phyloP scores from a whole-genome alignment of 768 basidiomycete species.

The Collybiopsis confluens region DNA sequence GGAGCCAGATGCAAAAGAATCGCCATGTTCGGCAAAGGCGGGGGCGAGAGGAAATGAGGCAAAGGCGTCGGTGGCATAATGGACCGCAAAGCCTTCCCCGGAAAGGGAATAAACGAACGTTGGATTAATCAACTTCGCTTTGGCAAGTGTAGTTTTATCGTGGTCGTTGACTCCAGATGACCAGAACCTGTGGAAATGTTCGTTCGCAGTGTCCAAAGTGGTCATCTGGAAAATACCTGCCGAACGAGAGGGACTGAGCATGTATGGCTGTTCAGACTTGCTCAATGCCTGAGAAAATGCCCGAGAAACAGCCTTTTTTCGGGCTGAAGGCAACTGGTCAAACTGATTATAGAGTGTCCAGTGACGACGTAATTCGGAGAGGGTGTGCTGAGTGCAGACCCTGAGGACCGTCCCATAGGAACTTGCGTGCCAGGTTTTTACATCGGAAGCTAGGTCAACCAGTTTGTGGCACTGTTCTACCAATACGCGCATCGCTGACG shows the following conservation, averaged over 20 bases:
- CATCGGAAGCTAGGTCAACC: conserved; percentile 14
- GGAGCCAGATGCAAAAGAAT: conserved; percentile 1
- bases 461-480: conserved; percentile 26
- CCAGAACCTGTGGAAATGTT: conserved; percentile 24
- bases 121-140: conserved; percentile 27
- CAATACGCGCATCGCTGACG: conserved; percentile 18
- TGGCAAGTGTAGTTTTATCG: conserved; percentile 10
- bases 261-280: conserved; percentile 11
- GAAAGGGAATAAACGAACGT: conserved; percentile 28
- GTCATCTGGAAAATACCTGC: conserved; percentile 5
- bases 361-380: conserved; percentile 25
- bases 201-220: background rate
- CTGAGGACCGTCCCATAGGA: conserved; percentile 23
- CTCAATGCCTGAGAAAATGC: background rate
- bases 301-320: background rate
- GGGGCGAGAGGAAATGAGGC: conserved; percentile 27
- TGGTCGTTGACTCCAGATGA: conserved; percentile 25
- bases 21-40: conserved; percentile 7
- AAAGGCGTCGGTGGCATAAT: conserved; percentile 30
- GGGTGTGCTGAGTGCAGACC: conserved; percentile 25
- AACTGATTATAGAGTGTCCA: conserved; percentile 25
- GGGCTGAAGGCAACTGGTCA: conserved; percentile 11
- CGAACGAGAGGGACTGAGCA: conserved; percentile 2
- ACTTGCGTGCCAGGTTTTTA: conserved; percentile 23
- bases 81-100: conserved; percentile 26